These are phyloP conservation scores for Magnaporthiopsis poae DNA, from an alignment of 2,329 filamentous ascomycete genomes.

Conservation along the genomic window DNA sequence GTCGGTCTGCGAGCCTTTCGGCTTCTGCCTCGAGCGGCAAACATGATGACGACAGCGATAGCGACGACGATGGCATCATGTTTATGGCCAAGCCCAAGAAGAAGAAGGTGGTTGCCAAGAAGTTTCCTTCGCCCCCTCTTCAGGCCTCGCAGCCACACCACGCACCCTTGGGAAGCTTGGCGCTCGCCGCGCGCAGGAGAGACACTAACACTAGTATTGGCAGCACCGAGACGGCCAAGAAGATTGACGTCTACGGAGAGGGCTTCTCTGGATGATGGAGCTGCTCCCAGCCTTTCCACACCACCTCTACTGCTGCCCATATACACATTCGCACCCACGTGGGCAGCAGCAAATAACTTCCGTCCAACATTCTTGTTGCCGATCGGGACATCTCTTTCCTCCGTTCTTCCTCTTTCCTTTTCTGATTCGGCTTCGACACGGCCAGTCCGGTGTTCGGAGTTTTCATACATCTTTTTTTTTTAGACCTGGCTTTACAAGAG, in stretches of 20 bases:
- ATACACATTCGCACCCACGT: background rate
- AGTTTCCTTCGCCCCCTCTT: background rate
- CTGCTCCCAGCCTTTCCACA: background rate
- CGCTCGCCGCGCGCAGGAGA: constrained; percentile 28
- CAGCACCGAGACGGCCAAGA: constrained; percentile 56
- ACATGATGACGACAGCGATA: constrained; percentile 40
- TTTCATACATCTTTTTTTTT: background rate
- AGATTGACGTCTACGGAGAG: constrained; percentile 23
- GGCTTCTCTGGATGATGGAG: background rate
- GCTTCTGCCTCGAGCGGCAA: background rate
- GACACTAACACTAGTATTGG: constrained; percentile 52
- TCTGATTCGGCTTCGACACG: background rate
- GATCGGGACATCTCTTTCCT: background rate
- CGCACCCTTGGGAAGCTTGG: constrained; percentile 18
- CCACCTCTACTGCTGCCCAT: background rate
- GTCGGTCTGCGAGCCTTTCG: background rate
- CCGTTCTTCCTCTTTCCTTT: background rate
- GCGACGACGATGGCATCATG: constrained; percentile 45
- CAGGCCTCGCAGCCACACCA: constrained; percentile 12
- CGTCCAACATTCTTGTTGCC: background rate
- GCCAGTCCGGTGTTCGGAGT: background rate
- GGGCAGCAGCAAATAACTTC: background rate
- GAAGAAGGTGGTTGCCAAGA: constrained; percentile 21
- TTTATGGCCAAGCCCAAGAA: constrained; percentile 45
- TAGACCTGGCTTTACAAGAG: background rate